A percentile compares a stretch with the other conserved stretches of the same genome.
These are phyloP conservation scores for Euphorbia lathyris DNA, from an alignment of 345 rosid genomes.

Conservation along the genomic window DNA sequence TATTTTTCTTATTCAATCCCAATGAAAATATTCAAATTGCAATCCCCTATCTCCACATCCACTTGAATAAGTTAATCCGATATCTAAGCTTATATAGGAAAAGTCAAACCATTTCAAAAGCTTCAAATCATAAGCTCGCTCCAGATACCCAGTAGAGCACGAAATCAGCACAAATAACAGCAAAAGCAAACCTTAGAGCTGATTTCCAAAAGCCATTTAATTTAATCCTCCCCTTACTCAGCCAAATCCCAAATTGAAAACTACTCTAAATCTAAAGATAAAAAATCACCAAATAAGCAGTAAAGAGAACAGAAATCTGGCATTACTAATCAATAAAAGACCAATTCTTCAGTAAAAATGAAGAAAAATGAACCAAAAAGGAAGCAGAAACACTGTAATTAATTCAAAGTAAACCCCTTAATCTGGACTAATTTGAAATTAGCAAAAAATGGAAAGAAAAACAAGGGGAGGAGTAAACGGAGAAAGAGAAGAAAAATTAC, in stretches of 20 bases:
- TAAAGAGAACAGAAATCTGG: constrained; percentile 12
- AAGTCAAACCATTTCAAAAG: constrained; percentile 7
- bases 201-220: constrained; percentile 8
- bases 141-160: constrained; percentile 7
- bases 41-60: constrained; percentile 10
- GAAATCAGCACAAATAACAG: constrained; percentile 3
- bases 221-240: constrained; percentile 11
- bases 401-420: constrained; percentile 1
- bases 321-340: not conserved
- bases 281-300: not conserved
- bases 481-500: not conserved
- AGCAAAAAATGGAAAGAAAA: not conserved
- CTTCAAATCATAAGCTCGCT: constrained; percentile 12
- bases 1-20: not conserved
- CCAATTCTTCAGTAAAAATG: not conserved
- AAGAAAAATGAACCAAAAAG: not conserved
- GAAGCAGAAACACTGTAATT: not conserved
- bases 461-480: not conserved
- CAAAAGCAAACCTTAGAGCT: constrained; percentile 16
- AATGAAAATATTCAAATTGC: constrained; percentile 15
- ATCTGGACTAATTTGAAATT: not conserved
- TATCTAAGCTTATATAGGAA: not conserved
- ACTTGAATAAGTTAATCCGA: constrained; percentile 1
- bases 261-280: constrained; percentile 1
- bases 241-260: constrained; percentile 6